Evolutionary conservation across 257 asterid species (phyloP).

Genomic region (Penstemon newberryi): DNA sequence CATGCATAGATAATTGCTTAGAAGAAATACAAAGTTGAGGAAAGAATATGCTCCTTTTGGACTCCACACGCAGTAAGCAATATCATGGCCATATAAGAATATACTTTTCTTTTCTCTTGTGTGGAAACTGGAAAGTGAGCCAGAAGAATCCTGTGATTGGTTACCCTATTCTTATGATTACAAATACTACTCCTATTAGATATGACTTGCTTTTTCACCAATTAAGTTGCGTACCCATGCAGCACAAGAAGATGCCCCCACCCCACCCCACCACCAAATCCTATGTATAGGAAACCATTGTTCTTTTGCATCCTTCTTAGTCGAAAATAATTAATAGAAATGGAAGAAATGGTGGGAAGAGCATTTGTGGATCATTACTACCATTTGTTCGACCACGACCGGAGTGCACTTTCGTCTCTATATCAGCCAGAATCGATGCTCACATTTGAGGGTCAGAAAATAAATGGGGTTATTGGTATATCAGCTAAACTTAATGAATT

Average conservation of each 20-base stretch:
- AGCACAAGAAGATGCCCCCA: slow-evolving; percentile 35
- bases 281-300: background rate
- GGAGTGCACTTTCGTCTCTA: slow-evolving; percentile 36
- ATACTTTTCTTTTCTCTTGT: slow-evolving; percentile 7
- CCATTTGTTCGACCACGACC: slow-evolving; percentile 44
- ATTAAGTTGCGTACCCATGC: slow-evolving; percentile 46
- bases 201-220: background rate
- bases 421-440: slow-evolving; percentile 54
- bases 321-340: slow-evolving; percentile 6
- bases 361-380: slow-evolving; percentile 59
- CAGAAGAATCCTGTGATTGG: slow-evolving; percentile 22
- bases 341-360: slow-evolving; percentile 54
- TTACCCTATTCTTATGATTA: slow-evolving; percentile 12
- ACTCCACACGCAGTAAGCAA: too few relatives aligned
- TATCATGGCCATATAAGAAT: too few relatives aligned
- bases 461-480: slow-evolving; percentile 41
- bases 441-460: slow-evolving; percentile 56
- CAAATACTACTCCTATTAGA: background rate
- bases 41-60: slow-evolving; percentile 21
- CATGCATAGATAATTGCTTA: background rate
- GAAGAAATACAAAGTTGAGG: background rate
- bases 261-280: slow-evolving; percentile 22
- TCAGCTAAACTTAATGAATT: slow-evolving; percentile 43
- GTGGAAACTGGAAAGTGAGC: background rate
- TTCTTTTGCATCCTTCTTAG: background rate